Evolutionary conservation across 306 rosid species (phyloP), one percentile per base, ranked within the genome.

Genomic region (Erythrophleum fordii): DNA sequence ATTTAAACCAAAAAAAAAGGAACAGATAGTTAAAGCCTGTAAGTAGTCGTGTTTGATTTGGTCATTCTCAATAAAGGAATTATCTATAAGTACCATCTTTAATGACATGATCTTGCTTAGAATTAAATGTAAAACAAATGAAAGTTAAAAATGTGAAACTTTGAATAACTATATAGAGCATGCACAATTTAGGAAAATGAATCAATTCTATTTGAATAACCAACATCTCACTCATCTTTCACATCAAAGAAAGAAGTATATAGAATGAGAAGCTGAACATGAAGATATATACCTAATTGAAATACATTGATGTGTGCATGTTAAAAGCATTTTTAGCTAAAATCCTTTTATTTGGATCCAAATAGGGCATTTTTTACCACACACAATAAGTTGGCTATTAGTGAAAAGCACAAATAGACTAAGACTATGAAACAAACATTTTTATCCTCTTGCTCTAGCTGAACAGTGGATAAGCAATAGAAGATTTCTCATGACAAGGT

Each of bases 321-420:
- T 20, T 26, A 22, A 82, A 69, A 60, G 85, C 78, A 41, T 49
- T 31, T 25, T 37, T 31, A 0, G 83, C 83, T 42, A 83, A 64
- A 78, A 83, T 83, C 51, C 86, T 78, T n/a, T 5, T 17, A 1
- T 0, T 13, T 34, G 83, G 83, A 44, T 83, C 31, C 72, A 72
- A 11, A 65, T 72, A 72, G 52, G 78, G 80, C 80, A 83, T 7
- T 11, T 6, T 44, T 82, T 83, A 76, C 46, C 17, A 49, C 46
- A 26, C 25, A 75, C 46, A 75, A 49, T 10, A 59, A 70, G 69
- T 11, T 29, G 13, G 5, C 9, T 35, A 3, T 58, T 3, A 44
- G 14, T 53, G 18, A 18, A 31, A 9, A 2, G 12, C 60, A 37
- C 34, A 25, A 0, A 31, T 6, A 2, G 44, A 61, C 48, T 13